Conservation (phyloP, 768 basidiomycete species). For the Exsudoporus frostii region DNA sequence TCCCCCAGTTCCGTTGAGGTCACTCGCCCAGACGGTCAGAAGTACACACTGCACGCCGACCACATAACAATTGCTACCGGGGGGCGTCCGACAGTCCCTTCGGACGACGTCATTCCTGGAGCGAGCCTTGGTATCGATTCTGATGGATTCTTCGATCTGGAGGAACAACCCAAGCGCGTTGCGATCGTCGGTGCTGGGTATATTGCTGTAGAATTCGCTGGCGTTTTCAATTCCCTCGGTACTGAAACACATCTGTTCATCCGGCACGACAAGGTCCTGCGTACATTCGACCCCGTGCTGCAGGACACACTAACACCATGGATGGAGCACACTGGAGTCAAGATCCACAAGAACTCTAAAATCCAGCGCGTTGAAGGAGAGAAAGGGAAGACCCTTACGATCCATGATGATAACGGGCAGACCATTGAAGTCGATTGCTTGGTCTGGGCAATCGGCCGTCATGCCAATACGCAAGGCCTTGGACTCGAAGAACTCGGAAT, state of each 20-base stretch:
- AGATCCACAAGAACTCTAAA: conserved; percentile 76
- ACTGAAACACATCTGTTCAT: conserved; percentile 92
- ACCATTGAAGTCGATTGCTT: conserved; percentile 81
- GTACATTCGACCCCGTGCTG: conserved; percentile 87
- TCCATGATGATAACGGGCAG: conserved; percentile 74
- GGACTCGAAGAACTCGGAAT: conserved; percentile 78
- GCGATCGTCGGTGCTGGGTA: conserved; percentile 97
- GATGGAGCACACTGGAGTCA: conserved; percentile 94
- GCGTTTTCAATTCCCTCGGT: conserved; percentile 87
- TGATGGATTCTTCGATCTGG: conserved; percentile 94
- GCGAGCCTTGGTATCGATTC: conserved; percentile 88
- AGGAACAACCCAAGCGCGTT: conserved; percentile 87
- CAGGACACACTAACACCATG: conserved; percentile 83
- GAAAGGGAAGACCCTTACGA: conserved; percentile 67
- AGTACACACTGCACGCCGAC: conserved; percentile 72
- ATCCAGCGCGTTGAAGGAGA: conserved; percentile 74
- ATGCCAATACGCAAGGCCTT: conserved; percentile 72
- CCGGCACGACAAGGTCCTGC: conserved; percentile 82
- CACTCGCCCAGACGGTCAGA: conserved; percentile 59
- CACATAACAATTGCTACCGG: conserved; percentile 85
- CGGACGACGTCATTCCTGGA: conserved; percentile 79
- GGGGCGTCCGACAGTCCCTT: conserved; percentile 77
- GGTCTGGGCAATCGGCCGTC: conserved; percentile 94
- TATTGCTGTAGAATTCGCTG: conserved; percentile 96
- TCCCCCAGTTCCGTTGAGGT: conserved; percentile 73